Percentiles rank a stretch among this genome's conserved stretches.
phyloP scores from a whole-genome alignment of 2,329 filamentous ascomycete genomes.

The Paraconiothyrium brasiliense region DNA sequence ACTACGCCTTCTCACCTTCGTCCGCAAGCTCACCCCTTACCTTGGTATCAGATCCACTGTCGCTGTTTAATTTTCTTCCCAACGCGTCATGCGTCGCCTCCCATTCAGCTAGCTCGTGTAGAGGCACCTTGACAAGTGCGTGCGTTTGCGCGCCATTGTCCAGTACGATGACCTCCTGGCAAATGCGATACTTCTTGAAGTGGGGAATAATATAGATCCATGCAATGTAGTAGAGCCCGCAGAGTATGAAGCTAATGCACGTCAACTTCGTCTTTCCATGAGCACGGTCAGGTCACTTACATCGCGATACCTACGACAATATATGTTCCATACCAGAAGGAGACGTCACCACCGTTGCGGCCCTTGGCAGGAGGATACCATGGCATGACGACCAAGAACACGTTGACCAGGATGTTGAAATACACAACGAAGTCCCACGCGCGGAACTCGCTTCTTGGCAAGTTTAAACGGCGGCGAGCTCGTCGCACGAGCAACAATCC shows the following conservation, averaged over 20 bases:
- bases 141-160: conserved; percentile 61
- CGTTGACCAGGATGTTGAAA: conserved; percentile 68
- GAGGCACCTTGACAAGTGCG: conserved; percentile 64
- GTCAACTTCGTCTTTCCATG: conserved; percentile 7
- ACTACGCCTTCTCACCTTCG: conserved; percentile 5
- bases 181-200: conserved; percentile 63
- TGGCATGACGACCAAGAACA: conserved; percentile 72
- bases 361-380: conserved; percentile 74
- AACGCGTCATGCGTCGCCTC: conserved; percentile 65
- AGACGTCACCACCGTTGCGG: conserved; percentile 69
- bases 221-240: conserved; percentile 65
- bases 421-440: conserved; percentile 67
- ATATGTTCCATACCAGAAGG: conserved; percentile 77
- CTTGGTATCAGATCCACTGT: conserved; percentile 7
- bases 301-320: conserved; percentile 69
- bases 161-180: conserved; percentile 63
- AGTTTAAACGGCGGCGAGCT: conserved; percentile 61
- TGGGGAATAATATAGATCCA: conserved; percentile 68
- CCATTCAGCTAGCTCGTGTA: conserved; percentile 63
- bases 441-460: conserved; percentile 62
- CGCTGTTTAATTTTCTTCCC: conserved; percentile 20
- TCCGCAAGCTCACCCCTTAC: not conserved
- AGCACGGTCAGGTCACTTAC: conserved; percentile 56
- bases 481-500: conserved; percentile 68
- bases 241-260: conserved; percentile 58